Conservation (phyloP, 306 rosid genomes). For the Rosa chinensis region DNA sequence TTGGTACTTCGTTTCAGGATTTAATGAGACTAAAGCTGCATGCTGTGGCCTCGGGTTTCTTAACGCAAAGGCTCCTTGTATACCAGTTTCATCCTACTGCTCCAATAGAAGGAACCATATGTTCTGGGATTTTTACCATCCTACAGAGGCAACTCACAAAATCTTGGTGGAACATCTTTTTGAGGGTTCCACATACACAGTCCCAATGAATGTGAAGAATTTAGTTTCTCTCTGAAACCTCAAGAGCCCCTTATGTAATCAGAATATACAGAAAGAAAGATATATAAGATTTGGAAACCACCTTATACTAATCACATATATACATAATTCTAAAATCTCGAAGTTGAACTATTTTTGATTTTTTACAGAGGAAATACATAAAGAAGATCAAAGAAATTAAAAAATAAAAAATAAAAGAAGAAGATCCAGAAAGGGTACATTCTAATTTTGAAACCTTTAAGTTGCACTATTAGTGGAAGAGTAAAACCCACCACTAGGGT, state of each 20-base stretch:
- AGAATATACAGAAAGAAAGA: not conserved
- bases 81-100: slow-evolving; percentile 46
- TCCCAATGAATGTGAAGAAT: slow-evolving; percentile 52
- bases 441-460: not conserved
- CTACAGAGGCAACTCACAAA: slow-evolving; percentile 53
- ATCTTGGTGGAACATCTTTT: slow-evolving; percentile 45
- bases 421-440: not conserved
- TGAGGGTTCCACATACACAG: slow-evolving; percentile 43
- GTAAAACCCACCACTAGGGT: too few species aligned
- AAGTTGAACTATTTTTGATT: not conserved
- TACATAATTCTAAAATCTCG: not conserved
- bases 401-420: too few species aligned
- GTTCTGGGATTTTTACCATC: slow-evolving; percentile 84
- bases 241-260: not conserved
- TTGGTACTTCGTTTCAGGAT: slow-evolving; percentile 43
- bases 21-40: slow-evolving; percentile 55
- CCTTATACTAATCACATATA: not conserved
- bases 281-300: not conserved
- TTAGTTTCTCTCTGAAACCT: slow-evolving; percentile 44
- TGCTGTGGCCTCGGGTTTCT: slow-evolving; percentile 76
- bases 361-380: not conserved
- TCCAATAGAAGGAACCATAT: slow-evolving; percentile 59
- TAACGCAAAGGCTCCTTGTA: slow-evolving; percentile 45
- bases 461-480: not conserved
- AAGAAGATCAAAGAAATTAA: not conserved